These are phyloP conservation scores for Phytophthora podocarpi DNA, from an alignment of 352 stramenopile species.

Conservation along the genomic window DNA sequence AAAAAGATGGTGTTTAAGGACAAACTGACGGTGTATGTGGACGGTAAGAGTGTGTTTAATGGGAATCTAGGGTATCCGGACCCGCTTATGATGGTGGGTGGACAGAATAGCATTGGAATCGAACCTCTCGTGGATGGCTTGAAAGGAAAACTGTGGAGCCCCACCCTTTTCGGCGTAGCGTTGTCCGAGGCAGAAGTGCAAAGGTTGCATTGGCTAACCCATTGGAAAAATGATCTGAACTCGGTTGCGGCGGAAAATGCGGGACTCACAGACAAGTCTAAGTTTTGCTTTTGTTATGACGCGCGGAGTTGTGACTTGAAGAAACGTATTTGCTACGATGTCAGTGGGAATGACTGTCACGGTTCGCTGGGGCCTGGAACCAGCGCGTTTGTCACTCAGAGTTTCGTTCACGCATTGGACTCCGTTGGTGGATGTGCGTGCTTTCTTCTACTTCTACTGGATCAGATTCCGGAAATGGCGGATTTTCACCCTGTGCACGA, in stretches of 20 bases:
- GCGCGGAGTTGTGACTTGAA: constrained; percentile 67
- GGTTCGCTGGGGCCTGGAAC: constrained; percentile 74
- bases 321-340: constrained; percentile 66
- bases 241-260: constrained; percentile 69
- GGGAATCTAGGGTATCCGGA: constrained; percentile 80
- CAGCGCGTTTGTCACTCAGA: constrained; percentile 63
- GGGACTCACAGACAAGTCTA: constrained; percentile 72
- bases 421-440: constrained; percentile 70
- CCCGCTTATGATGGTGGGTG: constrained; percentile 63
- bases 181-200: constrained; percentile 71
- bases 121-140: constrained; percentile 53
- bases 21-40: constrained; percentile 76
- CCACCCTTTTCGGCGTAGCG: constrained; percentile 73
- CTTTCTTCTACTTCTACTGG: constrained; percentile 74
- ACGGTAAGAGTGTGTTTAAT: constrained; percentile 61
- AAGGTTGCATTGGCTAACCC: constrained; percentile 73
- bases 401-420: constrained; percentile 68
- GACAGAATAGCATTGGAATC: constrained; percentile 75
- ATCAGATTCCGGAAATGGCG: constrained; percentile 79
- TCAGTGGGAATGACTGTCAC: constrained; percentile 77
- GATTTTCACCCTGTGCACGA: constrained; percentile 79
- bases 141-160: constrained; percentile 77
- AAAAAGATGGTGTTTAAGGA: constrained; percentile 92
- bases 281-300: constrained; percentile 83
- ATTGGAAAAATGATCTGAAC: constrained; percentile 76